These are phyloP conservation scores for Aspergillus terreus DNA, from an alignment of 2,329 filamentous ascomycete species.

Conservation along the genomic window DNA sequence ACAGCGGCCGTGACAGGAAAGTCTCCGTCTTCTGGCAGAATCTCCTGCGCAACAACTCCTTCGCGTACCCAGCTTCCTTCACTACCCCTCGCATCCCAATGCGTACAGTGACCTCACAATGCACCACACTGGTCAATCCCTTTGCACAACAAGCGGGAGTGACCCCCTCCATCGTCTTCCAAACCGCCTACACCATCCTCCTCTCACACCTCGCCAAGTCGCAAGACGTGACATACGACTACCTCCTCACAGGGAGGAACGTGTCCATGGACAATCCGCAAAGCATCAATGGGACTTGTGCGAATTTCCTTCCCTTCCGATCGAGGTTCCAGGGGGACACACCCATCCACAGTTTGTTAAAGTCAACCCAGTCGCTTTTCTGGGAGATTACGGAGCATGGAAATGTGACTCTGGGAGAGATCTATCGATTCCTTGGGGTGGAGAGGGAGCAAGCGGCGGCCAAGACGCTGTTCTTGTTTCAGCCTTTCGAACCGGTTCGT, in stretches of 20 bases:
- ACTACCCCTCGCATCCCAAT: conserved; percentile 11
- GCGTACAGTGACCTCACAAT: conserved; percentile 14
- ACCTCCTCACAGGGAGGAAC: conserved; percentile 39
- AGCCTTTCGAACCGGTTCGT: conserved; percentile 30
- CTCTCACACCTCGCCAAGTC: conserved; percentile 7
- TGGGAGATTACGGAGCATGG: conserved; percentile 29
- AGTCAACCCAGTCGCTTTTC: conserved; percentile 22
- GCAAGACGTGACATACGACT: conserved; percentile 29
- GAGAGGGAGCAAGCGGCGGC: conserved; percentile 12
- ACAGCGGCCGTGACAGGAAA: not conserved
- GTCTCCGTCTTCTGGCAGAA: conserved; percentile 1
- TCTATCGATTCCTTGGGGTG: conserved; percentile 19
- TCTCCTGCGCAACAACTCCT: not conserved
- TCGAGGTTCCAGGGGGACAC: conserved; percentile 9
- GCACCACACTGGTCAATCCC: not conserved
- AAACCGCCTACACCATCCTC: conserved; percentile 23
- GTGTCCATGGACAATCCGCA: conserved; percentile 34
- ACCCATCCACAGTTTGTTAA: conserved; percentile 14
- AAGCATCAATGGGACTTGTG: conserved; percentile 34
- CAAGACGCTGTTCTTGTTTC: conserved; percentile 27
- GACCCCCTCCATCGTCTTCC: conserved; percentile 34
- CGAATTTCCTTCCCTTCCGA: conserved; percentile 38
- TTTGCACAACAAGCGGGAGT: conserved; percentile 21
- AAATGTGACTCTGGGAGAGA: conserved; percentile 23
- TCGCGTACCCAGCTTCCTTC: conserved; percentile 12